Percentiles rank a stretch among this genome's conserved stretches.
phyloP scores from a whole-genome alignment of 352 stramenopile species.

The Phytophthora syringae region DNA sequence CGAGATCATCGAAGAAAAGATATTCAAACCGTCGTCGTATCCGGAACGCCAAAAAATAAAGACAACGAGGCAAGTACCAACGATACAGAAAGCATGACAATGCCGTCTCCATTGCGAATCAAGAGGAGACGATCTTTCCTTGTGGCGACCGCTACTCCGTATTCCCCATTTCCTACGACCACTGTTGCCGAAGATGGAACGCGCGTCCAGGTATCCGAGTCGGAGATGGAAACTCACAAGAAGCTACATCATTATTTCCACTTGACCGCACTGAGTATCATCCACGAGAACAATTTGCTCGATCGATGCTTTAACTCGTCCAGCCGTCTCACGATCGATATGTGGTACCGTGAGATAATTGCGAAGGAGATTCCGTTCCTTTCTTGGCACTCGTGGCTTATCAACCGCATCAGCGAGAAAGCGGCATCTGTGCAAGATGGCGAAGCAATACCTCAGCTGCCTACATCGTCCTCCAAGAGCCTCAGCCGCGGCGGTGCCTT shows the following conservation, averaged over 20 bases:
- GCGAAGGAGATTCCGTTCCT: constrained; percentile 76
- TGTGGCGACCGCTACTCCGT: constrained; percentile 30
- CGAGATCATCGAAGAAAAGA: constrained; percentile 42
- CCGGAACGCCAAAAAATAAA: constrained; percentile 10
- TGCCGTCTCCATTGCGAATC: constrained; percentile 27
- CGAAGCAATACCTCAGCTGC: constrained; percentile 17
- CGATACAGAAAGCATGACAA: constrained; percentile 2
- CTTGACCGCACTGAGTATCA: constrained; percentile 85
- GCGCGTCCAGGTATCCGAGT: constrained; percentile 50
- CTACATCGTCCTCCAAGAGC: constrained; percentile 14
- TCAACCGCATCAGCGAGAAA: constrained; percentile 77
- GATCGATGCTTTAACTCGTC: constrained; percentile 83
- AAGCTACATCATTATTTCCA: constrained; percentile 91
- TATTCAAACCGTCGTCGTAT: constrained; percentile 4
- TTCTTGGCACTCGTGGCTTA: constrained; percentile 85
- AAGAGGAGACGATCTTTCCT: constrained; percentile 34
- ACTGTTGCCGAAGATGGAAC: constrained; percentile 40
- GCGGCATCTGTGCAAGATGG: constrained; percentile 56
- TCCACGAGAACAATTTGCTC: constrained; percentile 86
- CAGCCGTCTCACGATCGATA: constrained; percentile 82
- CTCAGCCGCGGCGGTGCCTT: constrained; percentile 23
- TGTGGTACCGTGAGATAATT: constrained; percentile 85
- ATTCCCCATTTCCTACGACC: constrained; percentile 44
- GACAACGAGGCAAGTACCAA: not conserved
- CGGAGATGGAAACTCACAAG: constrained; percentile 77